A percentile compares a stretch with the other conserved stretches of the same genome.
Evolutionary conservation across 345 rosid genomes (phyloP).

Genomic region (Excoecaria agallocha): DNA sequence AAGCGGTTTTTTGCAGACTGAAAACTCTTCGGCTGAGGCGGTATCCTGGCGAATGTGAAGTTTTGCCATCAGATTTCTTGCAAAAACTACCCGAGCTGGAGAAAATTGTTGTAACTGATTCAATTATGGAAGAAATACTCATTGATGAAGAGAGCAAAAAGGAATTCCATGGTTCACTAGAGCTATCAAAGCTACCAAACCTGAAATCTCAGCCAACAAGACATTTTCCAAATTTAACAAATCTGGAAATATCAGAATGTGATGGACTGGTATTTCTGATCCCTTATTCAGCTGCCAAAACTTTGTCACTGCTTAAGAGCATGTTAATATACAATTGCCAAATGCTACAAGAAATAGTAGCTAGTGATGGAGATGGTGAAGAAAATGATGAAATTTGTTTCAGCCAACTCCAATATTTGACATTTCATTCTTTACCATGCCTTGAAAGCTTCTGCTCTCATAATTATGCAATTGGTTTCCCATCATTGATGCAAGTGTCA

Average conservation of each 20-base stretch:
- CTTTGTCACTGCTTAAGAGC: not conserved
- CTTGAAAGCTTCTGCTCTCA: conserved; percentile 4
- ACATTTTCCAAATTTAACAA: not conserved
- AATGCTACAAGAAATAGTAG: conserved; percentile 12
- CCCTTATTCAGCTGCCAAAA: not conserved
- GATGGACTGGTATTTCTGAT: not conserved
- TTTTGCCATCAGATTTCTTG: not conserved
- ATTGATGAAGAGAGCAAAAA: not conserved
- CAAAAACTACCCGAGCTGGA: not conserved
- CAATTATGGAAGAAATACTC: not conserved
- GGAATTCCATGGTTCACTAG: not conserved
- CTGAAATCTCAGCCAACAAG: not conserved
- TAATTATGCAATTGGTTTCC: not conserved
- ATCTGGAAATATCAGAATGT: not conserved
- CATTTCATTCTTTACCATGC: not conserved
- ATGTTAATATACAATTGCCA: conserved; percentile 9
- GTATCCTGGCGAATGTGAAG: not conserved
- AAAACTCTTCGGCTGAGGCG: not conserved
- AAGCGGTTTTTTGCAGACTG: not conserved
- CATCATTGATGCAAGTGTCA: not conserved
- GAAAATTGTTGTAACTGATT: not conserved
- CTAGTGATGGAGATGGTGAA: not conserved
- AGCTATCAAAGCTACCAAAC: not conserved
- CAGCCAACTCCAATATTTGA: not conserved
- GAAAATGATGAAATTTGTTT: not conserved